Percentiles rank a stretch among this genome's conserved stretches.
Evolutionary conservation across 1,139 yeast genomes (phyloP).

Genomic region (Lodderomyces elongisporus): DNA sequence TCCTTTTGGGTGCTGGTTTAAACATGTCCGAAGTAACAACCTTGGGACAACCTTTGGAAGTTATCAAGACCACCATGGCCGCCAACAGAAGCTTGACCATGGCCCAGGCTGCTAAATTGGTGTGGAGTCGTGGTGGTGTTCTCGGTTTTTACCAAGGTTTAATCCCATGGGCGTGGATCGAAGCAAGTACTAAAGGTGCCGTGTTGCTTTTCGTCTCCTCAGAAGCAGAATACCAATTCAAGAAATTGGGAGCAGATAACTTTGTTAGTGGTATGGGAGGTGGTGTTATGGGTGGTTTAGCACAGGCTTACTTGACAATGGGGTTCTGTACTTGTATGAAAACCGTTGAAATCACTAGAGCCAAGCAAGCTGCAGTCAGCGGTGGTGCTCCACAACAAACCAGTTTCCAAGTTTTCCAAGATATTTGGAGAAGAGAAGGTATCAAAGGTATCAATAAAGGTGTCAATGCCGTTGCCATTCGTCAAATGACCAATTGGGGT

Average conservation of each 20-base stretch:
- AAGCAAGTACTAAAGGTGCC: constrained; percentile 98
- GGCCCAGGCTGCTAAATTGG: constrained; percentile 62
- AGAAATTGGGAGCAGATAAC: constrained; percentile 57
- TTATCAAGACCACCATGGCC: constrained; percentile 95
- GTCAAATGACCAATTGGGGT: constrained; percentile 99
- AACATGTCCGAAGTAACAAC: constrained; percentile 92
- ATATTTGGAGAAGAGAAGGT: constrained; percentile 80
- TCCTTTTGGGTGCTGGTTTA: constrained; percentile 88
- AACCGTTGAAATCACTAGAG: constrained; percentile 92
- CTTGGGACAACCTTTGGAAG: constrained; percentile 95
- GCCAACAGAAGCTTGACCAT: constrained; percentile 78
- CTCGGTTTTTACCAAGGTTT: constrained; percentile 93
- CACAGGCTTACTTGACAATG: constrained; percentile 94
- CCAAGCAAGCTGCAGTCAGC: constrained; percentile 62
- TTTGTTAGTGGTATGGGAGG: constrained; percentile 90
- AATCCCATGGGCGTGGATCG: constrained; percentile 99
- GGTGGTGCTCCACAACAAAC: constrained; percentile 75
- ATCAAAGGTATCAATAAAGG: constrained; percentile 93
- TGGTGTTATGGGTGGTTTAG: constrained; percentile 92
- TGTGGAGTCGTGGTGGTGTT: constrained; percentile 91
- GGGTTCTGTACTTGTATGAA: constrained; percentile 98
- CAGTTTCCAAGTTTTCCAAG: constrained; percentile 80
- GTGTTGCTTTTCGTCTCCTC: constrained; percentile 90
- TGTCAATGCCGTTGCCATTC: constrained; percentile 97
- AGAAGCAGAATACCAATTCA: constrained; percentile 81